phyloP scores from a whole-genome alignment of 768 basidiomycete genomes.

The Psilocybe azurescens region DNA sequence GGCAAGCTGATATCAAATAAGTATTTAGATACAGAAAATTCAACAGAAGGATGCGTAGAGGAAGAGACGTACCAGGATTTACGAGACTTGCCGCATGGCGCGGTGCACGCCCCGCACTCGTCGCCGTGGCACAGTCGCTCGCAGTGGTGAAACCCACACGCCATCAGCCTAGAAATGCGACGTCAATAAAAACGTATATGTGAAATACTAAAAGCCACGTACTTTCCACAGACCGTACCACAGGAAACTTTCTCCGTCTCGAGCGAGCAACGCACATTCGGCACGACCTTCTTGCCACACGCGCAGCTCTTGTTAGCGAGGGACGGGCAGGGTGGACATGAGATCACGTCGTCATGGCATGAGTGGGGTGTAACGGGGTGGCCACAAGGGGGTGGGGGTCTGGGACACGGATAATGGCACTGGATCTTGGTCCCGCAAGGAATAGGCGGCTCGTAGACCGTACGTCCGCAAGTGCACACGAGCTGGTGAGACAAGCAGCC shows the following conservation, averaged over 20 bases:
- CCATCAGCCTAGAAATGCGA: slow-evolving; percentile 53
- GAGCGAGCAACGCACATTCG: slow-evolving; percentile 84
- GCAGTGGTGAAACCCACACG: slow-evolving; percentile 92
- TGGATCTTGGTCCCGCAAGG: slow-evolving; percentile 82
- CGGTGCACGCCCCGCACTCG: slow-evolving; percentile 77
- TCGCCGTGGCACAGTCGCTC: slow-evolving; percentile 82
- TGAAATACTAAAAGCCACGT: slow-evolving; percentile 28
- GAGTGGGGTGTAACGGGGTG: slow-evolving; percentile 79
- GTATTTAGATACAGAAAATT: background rate
- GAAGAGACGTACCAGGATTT: slow-evolving; percentile 70
- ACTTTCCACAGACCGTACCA: slow-evolving; percentile 82
- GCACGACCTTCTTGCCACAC: slow-evolving; percentile 84
- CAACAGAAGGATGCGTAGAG: background rate
- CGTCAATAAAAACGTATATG: background rate
- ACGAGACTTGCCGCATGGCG: slow-evolving; percentile 85
- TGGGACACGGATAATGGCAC: slow-evolving; percentile 82
- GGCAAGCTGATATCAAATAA: slow-evolving; percentile 53
- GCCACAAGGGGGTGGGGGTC: slow-evolving; percentile 75
- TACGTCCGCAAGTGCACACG: slow-evolving; percentile 85
- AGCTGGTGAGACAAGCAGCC: slow-evolving; percentile 45
- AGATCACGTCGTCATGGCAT: slow-evolving; percentile 75
- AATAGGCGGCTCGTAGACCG: slow-evolving; percentile 86
- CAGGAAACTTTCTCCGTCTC: slow-evolving; percentile 81
- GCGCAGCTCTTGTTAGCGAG: slow-evolving; percentile 82
- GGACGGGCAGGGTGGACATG: slow-evolving; percentile 89